Percentiles rank a stretch among this genome's conserved stretches.
phyloP scores from a whole-genome alignment of 116 monocot species.

The Iris pallida region DNA sequence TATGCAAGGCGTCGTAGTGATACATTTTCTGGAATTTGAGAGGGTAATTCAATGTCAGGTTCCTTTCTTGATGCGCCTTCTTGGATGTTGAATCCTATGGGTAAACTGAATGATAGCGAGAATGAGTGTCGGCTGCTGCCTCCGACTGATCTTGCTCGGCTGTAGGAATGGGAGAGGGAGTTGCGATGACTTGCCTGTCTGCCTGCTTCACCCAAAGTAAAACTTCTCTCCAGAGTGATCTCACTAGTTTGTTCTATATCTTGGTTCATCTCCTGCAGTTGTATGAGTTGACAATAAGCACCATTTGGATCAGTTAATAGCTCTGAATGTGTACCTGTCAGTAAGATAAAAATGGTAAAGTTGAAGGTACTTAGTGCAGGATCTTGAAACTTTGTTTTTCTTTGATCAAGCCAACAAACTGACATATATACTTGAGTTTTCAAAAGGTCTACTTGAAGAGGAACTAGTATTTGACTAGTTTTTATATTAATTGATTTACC shows the following conservation, averaged over 20 bases:
- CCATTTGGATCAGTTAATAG: conserved; percentile 46
- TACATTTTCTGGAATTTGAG: conserved; percentile 10
- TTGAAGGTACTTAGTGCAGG: no score
- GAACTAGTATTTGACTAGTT: no score
- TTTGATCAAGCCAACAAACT: no score
- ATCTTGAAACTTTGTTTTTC: no score
- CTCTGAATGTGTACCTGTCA: conserved; percentile 55
- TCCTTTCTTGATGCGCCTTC: conserved; percentile 11
- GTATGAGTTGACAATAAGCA: conserved; percentile 65
- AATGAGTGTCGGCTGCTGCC: conserved; percentile 38
- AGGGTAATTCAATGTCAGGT: background rate
- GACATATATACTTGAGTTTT: no score
- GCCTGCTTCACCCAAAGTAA: conserved; percentile 12
- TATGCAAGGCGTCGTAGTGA: conserved; percentile 38
- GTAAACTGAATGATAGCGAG: conserved; percentile 31
- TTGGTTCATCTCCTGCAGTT: conserved; percentile 40
- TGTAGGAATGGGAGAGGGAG: conserved; percentile 34
- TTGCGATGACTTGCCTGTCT: conserved; percentile 11
- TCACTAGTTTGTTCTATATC: conserved; percentile 7
- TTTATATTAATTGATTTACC: conserved; percentile 18
- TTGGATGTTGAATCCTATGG: conserved; percentile 23
- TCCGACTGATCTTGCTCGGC: conserved; percentile 29
- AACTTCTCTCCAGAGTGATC: conserved; percentile 14
- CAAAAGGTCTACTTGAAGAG: no score
- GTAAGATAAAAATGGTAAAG: background rate